These are phyloP conservation scores for Arachis hypogaea DNA, from an alignment of 306 rosid genomes.

Conservation along the genomic window DNA sequence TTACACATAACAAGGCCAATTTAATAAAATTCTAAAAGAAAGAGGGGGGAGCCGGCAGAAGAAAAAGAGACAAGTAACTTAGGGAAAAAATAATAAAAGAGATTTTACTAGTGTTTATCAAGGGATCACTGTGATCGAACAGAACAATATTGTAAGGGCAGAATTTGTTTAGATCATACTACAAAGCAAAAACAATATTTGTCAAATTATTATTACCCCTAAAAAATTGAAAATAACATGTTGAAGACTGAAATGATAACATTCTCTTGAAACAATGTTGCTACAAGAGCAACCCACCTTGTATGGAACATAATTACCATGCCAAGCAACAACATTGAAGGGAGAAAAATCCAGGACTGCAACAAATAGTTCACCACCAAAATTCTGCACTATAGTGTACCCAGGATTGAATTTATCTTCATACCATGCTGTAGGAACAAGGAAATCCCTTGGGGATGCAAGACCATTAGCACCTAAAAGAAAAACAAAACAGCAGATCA, in stretches of 20 bases:
- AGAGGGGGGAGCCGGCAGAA: too few species aligned
- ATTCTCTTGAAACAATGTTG: too few species aligned
- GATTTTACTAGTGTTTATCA: slow-evolving; percentile 79
- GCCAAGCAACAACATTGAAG: too few species aligned
- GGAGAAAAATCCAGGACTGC: too few species aligned
- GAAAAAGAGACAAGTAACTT: too few species aligned
- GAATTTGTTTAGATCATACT: slow-evolving; percentile 77
- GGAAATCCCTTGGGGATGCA: slow-evolving; percentile 91
- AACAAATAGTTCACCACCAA: slow-evolving; percentile 32
- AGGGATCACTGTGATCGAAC: slow-evolving; percentile 91
- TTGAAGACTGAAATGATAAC: too few species aligned
- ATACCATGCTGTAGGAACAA: slow-evolving; percentile 84
- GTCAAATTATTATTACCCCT: too few species aligned
- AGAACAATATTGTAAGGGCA: slow-evolving; percentile 93
- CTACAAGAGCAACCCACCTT: too few species aligned
- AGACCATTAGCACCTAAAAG: slow-evolving; percentile 93
- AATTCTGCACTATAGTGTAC: slow-evolving; percentile 48
- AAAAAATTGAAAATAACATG: too few species aligned
- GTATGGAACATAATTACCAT: too few species aligned
- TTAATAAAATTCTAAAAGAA: slow-evolving; percentile 17
- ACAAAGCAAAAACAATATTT: too few species aligned
- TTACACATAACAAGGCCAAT: slow-evolving; percentile 21
- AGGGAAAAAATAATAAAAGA: background rate
- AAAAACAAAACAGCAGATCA: background rate
- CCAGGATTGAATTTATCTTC: slow-evolving; percentile 70